These are phyloP conservation scores for Crithidia mellificae DNA, from an alignment of 208 protist species.

Conservation along the genomic window DNA sequence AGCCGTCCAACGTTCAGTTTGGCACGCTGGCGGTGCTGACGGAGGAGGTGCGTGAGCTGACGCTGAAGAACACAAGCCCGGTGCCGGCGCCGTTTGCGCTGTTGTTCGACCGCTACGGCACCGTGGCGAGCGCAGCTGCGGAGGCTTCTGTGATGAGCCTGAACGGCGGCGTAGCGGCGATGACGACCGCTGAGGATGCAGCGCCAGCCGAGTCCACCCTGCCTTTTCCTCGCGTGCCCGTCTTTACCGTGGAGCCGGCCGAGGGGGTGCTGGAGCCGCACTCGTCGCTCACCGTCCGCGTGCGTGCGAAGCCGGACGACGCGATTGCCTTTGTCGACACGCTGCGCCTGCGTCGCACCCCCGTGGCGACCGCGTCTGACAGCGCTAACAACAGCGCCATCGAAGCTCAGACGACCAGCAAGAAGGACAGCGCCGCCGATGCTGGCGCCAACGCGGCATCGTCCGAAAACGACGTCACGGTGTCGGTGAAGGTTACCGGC, in stretches of 20 bases:
- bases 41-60: constrained; percentile 38
- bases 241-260: constrained; percentile 48
- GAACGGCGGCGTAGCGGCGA: no score
- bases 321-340: constrained; percentile 82
- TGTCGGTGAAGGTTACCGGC: constrained; percentile 80
- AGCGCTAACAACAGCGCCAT: neutral
- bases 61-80: constrained; percentile 83
- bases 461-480: constrained; percentile 10
- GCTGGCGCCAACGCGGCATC: constrained; percentile 30
- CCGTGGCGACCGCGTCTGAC: neutral
- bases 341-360: constrained; percentile 48
- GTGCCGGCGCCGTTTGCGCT: constrained; percentile 63
- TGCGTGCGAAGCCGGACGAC: constrained; percentile 89
- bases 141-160: no score
- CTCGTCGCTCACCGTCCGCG: constrained; percentile 46
- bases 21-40: constrained; percentile 72
- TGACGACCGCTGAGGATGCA: no score
- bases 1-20: constrained; percentile 63
- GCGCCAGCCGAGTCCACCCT: constrained; percentile 6
- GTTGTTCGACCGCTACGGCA: constrained; percentile 30
- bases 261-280: constrained; percentile 70
- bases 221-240: constrained; percentile 27
- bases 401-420: no score
- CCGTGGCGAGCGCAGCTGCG: no score
- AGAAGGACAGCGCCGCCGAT: neutral